Percentiles rank a stretch among this genome's conserved stretches.
These are phyloP conservation scores for Ananas comosus DNA, from an alignment of 176 grass and related monocot genomes.

Conservation along the genomic window DNA sequence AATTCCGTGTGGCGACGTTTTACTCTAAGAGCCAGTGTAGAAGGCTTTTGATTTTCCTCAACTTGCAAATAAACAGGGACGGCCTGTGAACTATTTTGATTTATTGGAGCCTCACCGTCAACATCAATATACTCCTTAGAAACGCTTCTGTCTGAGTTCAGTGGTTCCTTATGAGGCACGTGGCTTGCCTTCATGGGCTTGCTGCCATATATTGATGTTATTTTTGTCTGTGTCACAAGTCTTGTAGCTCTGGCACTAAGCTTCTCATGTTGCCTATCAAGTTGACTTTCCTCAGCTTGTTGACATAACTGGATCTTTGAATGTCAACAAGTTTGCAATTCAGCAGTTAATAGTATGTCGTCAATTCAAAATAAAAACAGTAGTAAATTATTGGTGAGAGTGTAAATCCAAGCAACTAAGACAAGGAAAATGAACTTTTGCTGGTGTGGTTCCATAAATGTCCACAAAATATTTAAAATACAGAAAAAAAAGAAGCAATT, in stretches of 20 bases:
- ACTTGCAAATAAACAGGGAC: conserved; percentile 22
- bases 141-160: conserved; percentile 34
- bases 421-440: neutral
- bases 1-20: conserved; percentile 67
- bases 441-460: neutral
- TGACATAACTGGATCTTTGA: conserved; percentile 19
- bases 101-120: conserved; percentile 45
- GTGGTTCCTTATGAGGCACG: conserved; percentile 40
- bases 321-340: conserved; percentile 19
- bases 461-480: neutral
- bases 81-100: conserved; percentile 29
- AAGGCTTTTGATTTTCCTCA: conserved; percentile 46
- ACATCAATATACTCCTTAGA: conserved; percentile 36
- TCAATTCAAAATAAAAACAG: conserved; percentile 21
- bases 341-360: conserved; percentile 24
- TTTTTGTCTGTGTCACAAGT: conserved; percentile 56
- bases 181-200: conserved; percentile 41
- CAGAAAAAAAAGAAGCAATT: neutral
- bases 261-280: conserved; percentile 43
- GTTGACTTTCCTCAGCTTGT: conserved; percentile 16
- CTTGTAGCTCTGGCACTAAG: conserved; percentile 40
- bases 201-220: conserved; percentile 51
- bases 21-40: conserved; percentile 30
- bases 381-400: neutral
- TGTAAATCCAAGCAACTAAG: neutral